These are phyloP conservation scores for Amborella trichopoda DNA, from an alignment of 164 flowering plant genomes.

Conservation along the genomic window DNA sequence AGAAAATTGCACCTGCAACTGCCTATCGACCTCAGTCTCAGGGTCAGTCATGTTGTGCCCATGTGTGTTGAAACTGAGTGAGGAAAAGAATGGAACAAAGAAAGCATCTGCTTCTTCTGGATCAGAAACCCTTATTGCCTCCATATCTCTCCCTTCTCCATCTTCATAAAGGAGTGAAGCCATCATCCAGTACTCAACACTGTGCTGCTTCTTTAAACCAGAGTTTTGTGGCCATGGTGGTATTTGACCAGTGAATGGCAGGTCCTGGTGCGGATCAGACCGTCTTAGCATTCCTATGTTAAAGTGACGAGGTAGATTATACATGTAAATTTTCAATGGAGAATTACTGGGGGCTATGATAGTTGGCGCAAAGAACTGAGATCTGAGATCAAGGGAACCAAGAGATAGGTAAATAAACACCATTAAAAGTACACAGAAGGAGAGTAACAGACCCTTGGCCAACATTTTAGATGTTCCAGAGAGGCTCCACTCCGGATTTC, in stretches of 20 bases:
- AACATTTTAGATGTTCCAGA: no score
- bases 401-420: constrained; percentile 23
- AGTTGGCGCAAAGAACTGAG: constrained; percentile 20
- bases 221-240: constrained; percentile 59
- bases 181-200: constrained; percentile 98
- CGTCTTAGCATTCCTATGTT: constrained; percentile 38
- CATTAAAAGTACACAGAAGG: constrained; percentile 19
- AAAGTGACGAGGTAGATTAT: constrained; percentile 68
- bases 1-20: constrained; percentile 78
- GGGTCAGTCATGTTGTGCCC: constrained; percentile 84
- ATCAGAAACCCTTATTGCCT: constrained; percentile 76
- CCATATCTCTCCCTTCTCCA: constrained; percentile 20
- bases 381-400: constrained; percentile 38
- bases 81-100: constrained; percentile 93
- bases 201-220: constrained; percentile 75
- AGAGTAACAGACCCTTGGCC: neutral
- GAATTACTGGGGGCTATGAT: constrained; percentile 7
- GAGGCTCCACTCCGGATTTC: no score
- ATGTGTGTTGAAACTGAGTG: constrained; percentile 74
- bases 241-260: constrained; percentile 23
- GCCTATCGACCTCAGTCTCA: constrained; percentile 50
- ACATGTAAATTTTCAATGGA: constrained; percentile 80
- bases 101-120: constrained; percentile 74
- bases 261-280: constrained; percentile 10
- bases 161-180: constrained; percentile 42